A percentile compares a stretch with the other conserved stretches of the same genome.
Conservation (phyloP, 345 rosid genomes). For the Eucalyptus grandis region DNA sequence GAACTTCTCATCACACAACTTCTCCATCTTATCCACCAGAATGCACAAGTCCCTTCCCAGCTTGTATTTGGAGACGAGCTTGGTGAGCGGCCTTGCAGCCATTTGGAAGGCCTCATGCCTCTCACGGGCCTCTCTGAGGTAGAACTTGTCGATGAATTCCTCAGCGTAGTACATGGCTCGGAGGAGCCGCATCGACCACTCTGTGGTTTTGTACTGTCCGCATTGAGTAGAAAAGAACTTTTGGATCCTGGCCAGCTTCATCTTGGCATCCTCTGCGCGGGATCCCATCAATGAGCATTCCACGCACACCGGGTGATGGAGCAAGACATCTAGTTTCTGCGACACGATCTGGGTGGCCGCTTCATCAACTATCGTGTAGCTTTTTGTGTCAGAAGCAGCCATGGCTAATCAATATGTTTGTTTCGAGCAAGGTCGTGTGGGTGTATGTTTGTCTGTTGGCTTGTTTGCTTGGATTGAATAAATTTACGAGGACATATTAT, state of each 20-base stretch:
- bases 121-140: too few relatives aligned
- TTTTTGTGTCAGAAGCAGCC: fast-evolving
- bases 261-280: too few relatives aligned
- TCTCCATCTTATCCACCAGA: background rate
- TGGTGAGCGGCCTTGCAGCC: fast-evolving
- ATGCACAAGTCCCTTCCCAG: background rate
- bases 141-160: too few relatives aligned
- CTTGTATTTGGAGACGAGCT: background rate
- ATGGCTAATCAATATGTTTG: background rate
- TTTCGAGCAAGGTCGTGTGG: fast-evolving
- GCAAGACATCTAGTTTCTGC: background rate
- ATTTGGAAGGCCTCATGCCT: too few relatives aligned
- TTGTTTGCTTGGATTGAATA: fast-evolving
- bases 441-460: background rate
- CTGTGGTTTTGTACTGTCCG: fast-evolving
- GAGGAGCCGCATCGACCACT: too few relatives aligned
- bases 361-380: fast-evolving
- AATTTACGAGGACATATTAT: fast-evolving
- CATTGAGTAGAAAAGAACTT: too few relatives aligned
- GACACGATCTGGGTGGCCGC: fast-evolving
- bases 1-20: background rate
- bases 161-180: background rate
- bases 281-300: fast-evolving
- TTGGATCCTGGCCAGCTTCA: fast-evolving
- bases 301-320: too few relatives aligned